Evolutionary conservation across 2,329 filamentous ascomycete species (phyloP), one percentile per base, ranked within the genome.

Genomic region (Phaeosphaeria sp.): DNA sequence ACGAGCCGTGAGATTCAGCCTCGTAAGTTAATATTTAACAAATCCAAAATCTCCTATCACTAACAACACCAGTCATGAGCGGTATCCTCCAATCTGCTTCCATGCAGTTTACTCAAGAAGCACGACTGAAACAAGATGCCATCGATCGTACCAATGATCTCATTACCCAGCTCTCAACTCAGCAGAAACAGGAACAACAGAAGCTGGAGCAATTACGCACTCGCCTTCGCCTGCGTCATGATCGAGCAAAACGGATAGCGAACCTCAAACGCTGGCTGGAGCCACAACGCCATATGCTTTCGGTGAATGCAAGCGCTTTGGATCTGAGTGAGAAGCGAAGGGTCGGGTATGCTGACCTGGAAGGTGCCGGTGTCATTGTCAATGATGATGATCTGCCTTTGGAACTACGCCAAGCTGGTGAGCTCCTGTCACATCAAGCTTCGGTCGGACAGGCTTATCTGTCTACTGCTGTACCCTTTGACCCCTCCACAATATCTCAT

Each of bases 81-180:
- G 89, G 92, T 64, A 88, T 96, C 49, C 84, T 99, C 21, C 88
- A 87, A 44, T 89, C 93, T 66, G 91, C 93, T 5, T 88, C 93
- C 50, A 84, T 88, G 44, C 88, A 92, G 46, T 94, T 97, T 73
- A 89, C 91, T 55, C 83, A 87, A 49, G 91, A 94, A 74, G 87
- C 97, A 62, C 90, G 89, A 67, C 84, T 89, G 46, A 97, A 97
- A 74, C 93, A 97, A 79, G 84, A 89, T 50, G 85, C 89, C 27
- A 89, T 98, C 53, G 93, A 97, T 72, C 84, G 88, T 17, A 87
- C 96, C 36, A 94, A 97, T 76, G 82, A 86, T 43, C 89, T 90
- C 23, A 89, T 99, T 51, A 90, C 92, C 49, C 89, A 91, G 55
- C 89, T 92, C 1, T 95, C 93, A 1, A 85, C 89, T 20, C 87